phyloP scores from a whole-genome alignment of 169 alveolate species.

The Eimeria necatrix region DNA sequence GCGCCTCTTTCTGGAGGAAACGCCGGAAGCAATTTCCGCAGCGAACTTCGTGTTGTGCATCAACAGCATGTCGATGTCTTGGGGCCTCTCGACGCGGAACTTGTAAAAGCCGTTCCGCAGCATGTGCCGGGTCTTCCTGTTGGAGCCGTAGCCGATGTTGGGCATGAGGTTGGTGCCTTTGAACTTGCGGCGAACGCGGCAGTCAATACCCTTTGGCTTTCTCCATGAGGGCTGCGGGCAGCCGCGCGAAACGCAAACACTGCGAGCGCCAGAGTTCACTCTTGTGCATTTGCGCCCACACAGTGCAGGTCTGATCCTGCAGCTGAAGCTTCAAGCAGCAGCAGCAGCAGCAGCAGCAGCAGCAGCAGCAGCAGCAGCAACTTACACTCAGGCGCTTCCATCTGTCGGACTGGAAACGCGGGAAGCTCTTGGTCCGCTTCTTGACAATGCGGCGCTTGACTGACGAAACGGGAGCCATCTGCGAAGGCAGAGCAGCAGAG shows the following conservation, averaged over 20 bases:
- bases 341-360: not conserved
- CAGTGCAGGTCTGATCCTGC: not conserved
- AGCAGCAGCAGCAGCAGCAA: not conserved
- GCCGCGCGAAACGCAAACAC: not conserved
- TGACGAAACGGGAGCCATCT: constrained; percentile 83
- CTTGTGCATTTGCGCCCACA: not conserved
- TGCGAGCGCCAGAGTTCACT: not conserved
- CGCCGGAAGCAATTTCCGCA: constrained; percentile 96
- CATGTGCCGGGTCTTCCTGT: constrained; percentile 95
- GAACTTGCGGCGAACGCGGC: constrained; percentile 97
- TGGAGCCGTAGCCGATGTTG: constrained; percentile 98
- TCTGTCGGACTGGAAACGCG: constrained; percentile 97
- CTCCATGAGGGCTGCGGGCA: constrained; percentile 95
- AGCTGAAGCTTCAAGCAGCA: not conserved
- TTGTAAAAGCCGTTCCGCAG: constrained; percentile 96
- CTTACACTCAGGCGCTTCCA: constrained; percentile 95
- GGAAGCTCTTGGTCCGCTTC: constrained; percentile 96
- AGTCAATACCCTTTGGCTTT: constrained; percentile 98
- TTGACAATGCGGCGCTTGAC: constrained; percentile 91
- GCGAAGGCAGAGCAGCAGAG: not conserved
- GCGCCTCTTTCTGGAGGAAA: constrained; percentile 95
- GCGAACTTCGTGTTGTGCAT: constrained; percentile 97
- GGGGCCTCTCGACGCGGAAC: constrained; percentile 91
- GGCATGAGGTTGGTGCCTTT: constrained; percentile 97
- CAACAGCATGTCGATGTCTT: constrained; percentile 95